A percentile compares a stretch with the other conserved stretches of the same genome.
Evolutionary conservation across 768 basidiomycete species (phyloP).

Genomic region (Termitomyces sp.): DNA sequence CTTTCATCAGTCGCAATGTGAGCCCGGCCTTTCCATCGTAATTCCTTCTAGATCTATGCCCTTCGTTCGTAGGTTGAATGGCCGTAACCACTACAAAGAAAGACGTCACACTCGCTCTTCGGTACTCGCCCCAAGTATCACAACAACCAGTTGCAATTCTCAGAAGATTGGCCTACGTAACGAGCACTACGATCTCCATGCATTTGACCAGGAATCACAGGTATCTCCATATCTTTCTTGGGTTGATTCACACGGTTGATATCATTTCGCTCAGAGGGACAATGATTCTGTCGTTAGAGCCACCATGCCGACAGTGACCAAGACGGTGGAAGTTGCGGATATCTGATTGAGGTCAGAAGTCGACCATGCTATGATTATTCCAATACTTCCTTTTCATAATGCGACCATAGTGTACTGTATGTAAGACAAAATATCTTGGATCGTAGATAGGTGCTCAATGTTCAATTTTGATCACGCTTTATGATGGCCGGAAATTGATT

Average conservation of each 20-base stretch:
- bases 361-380: not conserved
- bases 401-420: not conserved
- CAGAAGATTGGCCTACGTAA: constrained; percentile 2
- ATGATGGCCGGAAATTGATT: not conserved
- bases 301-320: constrained; percentile 18
- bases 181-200: constrained; percentile 10
- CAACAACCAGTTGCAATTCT: not conserved
- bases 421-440: not conserved
- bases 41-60: not conserved
- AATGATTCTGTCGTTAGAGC: not conserved
- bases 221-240: not conserved
- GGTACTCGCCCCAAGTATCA: constrained; percentile 3
- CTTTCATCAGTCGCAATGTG: constrained; percentile 26
- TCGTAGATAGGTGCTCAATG: too few species aligned
- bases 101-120: constrained; percentile 2
- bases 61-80: constrained; percentile 16
- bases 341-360: constrained; percentile 8
- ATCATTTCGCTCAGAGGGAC: not conserved
- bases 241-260: not conserved
- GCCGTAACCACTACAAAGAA: constrained; percentile 14
- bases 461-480: not conserved
- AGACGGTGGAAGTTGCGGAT: constrained; percentile 16
- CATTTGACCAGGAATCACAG: constrained; percentile 4
- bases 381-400: not conserved
- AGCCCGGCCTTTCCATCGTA: not conserved